Evolutionary conservation across 2,329 filamentous ascomycete species (phyloP).

Genomic region (Fusarium lyarnte): DNA sequence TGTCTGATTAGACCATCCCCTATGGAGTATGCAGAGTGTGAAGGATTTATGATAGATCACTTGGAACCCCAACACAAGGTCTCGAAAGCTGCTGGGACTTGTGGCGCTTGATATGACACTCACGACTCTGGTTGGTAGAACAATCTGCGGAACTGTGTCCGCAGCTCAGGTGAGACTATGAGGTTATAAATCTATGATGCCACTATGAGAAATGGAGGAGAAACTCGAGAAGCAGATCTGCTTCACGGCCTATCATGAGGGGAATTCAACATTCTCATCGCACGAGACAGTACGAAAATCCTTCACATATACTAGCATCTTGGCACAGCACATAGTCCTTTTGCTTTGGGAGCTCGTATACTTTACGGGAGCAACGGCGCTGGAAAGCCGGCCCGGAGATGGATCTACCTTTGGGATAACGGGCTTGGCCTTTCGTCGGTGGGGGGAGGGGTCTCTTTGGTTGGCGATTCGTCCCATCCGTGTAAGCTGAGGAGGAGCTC

Average conservation of each 20-base stretch:
- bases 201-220: conserved; percentile 17
- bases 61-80: conserved; percentile 15
- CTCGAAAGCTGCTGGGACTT: conserved; percentile 8
- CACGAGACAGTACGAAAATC: conserved; percentile 6
- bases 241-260: background rate
- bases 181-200: conserved; percentile 32
- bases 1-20: conserved; percentile 40
- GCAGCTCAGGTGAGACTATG: conserved; percentile 29
- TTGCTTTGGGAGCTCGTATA: background rate
- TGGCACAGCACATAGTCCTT: background rate
- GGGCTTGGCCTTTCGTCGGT: background rate
- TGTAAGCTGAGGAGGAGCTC: background rate
- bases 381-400: conserved; percentile 1
- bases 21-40: conserved; percentile 3
- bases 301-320: background rate
- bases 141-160: background rate
- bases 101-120: conserved; percentile 32
- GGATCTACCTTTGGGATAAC: background rate
- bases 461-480: background rate
- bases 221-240: conserved; percentile 7
- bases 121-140: conserved; percentile 8
- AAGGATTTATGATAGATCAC: conserved; percentile 36
- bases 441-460: background rate
- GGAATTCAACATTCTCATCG: conserved; percentile 2
- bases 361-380: background rate